Evolutionary conservation across 2,329 filamentous ascomycete species (phyloP), one percentile per base, ranked within the genome.

Genomic region (Aspergillus fischeri): DNA sequence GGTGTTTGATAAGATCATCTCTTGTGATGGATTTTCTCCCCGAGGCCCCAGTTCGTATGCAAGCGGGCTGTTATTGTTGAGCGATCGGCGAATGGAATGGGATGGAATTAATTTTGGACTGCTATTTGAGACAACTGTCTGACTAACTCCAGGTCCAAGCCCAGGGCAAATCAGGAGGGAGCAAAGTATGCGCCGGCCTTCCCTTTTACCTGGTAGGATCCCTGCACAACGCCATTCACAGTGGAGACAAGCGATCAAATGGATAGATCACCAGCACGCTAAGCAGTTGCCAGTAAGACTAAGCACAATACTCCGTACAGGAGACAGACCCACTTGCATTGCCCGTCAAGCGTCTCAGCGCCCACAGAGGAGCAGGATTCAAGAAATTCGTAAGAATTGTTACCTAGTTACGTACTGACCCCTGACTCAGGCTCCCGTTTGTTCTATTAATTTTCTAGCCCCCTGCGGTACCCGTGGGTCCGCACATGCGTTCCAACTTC

Each of bases 341-440:
- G 32, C 32, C 32, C 6, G 6, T 17, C 32, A 38, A 38, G 4
- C 11, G 32, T 35, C 32, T 35, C 32, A 35, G 32, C 4, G 17
- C 4, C 11, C 32, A 14, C 29, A 14, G 29, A 35, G 28, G 11
- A 14, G 29, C 11, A 32, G 29, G 8, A 44, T 21, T 5, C 21
- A 20, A 24, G n/a, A 45, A 45, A 20, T 44, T 21, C n/a, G 41
- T 44, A 44, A 44, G 20, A 4, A 35, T 17, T 17, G 11, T 14
- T 44, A 44, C 17, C n/a, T 21, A 20, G 24, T 38, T 8, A 21
- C 38, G 24, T 51, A 14, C 24, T 52, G 54, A 58, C 63, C 62
- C 63, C 63, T 63, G 62, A 61, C 61, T 58, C 64, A 63, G 58
- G 62, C 55, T 58, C 58, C 62, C 62, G 56, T 60, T 55, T 61